phyloP scores from a whole-genome alignment of 305 asterid species.

The Fraxinus xanthoxyloides region DNA sequence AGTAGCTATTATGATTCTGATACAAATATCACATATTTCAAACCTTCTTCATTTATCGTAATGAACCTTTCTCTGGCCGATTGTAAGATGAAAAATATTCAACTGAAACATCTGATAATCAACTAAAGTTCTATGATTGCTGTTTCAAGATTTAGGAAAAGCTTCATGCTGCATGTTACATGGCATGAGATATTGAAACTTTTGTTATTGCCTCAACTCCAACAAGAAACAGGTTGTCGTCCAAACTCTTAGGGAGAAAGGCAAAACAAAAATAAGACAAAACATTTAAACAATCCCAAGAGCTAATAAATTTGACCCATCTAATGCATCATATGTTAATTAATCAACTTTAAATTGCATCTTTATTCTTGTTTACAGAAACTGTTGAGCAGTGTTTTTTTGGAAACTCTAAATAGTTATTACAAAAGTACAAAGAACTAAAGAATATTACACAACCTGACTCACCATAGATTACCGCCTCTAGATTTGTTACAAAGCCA shows the following conservation, averaged over 20 bases:
- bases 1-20: background rate
- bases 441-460: background rate
- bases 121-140: background rate
- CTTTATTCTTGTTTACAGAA: background rate
- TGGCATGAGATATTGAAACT: background rate
- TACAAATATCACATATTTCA: background rate
- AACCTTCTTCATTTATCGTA: background rate
- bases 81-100: background rate
- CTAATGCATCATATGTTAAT: background rate
- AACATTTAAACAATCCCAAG: background rate
- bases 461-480: conserved; percentile 2
- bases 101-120: background rate
- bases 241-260: conserved; percentile 15
- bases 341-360: background rate
- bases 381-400: background rate
- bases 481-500: background rate
- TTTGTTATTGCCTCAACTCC: background rate
- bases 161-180: conserved; percentile 9
- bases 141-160: background rate
- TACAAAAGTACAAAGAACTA: background rate
- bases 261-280: background rate
- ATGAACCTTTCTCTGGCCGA: background rate
- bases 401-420: background rate
- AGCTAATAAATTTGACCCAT: background rate
- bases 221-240: background rate